These are phyloP conservation scores for Thalassia testudinum DNA, from an alignment of 116 monocot genomes.

Conservation along the genomic window DNA sequence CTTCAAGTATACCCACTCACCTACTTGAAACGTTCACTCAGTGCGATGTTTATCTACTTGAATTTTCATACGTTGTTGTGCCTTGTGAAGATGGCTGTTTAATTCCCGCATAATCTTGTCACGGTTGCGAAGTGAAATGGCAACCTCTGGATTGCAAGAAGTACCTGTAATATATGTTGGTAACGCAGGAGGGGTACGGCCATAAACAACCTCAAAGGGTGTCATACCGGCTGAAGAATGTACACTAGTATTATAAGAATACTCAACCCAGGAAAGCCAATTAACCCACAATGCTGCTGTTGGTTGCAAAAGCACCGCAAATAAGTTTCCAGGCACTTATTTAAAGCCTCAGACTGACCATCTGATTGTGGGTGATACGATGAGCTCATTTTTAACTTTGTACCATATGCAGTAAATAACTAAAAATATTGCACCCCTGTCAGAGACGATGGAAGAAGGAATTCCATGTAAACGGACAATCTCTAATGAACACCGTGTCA, in stretches of 20 bases:
- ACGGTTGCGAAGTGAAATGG: background rate
- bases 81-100: background rate
- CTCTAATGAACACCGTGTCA: background rate
- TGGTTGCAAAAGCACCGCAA: constrained; percentile 4
- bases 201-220: background rate
- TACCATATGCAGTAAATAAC: background rate
- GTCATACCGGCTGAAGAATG: background rate
- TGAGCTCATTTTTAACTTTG: background rate
- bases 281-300: background rate
- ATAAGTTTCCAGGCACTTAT: constrained; percentile 12
- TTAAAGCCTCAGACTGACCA: constrained; percentile 1
- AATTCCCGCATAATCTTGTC: background rate
- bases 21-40: background rate
- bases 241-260: background rate
- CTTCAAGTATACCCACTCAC: constrained; percentile 6
- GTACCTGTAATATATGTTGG: background rate
- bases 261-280: background rate
- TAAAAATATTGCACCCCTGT: background rate
- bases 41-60: background rate
- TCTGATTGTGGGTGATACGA: constrained; percentile 3
- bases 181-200: background rate
- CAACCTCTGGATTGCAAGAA: background rate
- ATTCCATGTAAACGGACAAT: background rate
- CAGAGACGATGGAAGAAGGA: background rate
- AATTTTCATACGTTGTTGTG: background rate